Percentiles rank a stretch among this genome's conserved stretches.
Conservation (phyloP, 2,329 filamentous ascomycete species). For the Colletotrichum navitas region DNA sequence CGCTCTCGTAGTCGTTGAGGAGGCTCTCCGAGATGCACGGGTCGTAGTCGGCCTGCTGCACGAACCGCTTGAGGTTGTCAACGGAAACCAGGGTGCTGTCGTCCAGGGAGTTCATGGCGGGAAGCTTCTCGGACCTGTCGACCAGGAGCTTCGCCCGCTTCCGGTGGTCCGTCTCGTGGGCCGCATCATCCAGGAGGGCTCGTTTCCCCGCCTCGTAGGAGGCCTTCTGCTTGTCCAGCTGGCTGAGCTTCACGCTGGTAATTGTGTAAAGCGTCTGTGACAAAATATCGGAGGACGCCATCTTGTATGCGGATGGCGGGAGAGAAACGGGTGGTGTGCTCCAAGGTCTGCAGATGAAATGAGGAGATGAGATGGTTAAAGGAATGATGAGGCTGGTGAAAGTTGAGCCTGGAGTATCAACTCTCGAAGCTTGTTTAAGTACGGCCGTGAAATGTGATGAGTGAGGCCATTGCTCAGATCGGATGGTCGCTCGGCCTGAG, state of each 20-base stretch:
- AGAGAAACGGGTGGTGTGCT: not conserved
- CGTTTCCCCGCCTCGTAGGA: conserved; percentile 62
- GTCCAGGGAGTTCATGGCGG: conserved; percentile 48
- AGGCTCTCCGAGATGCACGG: conserved; percentile 62
- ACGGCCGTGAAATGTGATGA: not conserved
- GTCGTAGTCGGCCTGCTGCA: conserved; percentile 66
- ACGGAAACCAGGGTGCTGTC: conserved; percentile 49
- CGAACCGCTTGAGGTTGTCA: conserved; percentile 62
- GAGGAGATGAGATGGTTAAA: not conserved
- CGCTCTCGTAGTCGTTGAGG: conserved; percentile 60
- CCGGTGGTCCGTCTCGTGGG: conserved; percentile 44
- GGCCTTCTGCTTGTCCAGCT: conserved; percentile 64
- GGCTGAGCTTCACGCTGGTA: conserved; percentile 68
- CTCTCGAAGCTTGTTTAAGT: not conserved
- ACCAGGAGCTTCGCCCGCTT: conserved; percentile 53
- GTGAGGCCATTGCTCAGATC: conserved; percentile 5
- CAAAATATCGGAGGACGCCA: conserved; percentile 55
- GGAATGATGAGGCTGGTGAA: conserved; percentile 5
- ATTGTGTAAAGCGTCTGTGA: conserved; percentile 67
- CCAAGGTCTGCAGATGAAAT: not conserved
- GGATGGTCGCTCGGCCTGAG: not conserved
- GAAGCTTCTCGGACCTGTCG: conserved; percentile 52
- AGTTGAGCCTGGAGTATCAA: not conserved
- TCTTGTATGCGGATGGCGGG: conserved; percentile 29
- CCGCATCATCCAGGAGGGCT: conserved; percentile 52